Percentiles rank a stretch among this genome's conserved stretches.
These are phyloP conservation scores for Penicillium alfredii DNA, from an alignment of 495 filamentous ascomycete genomes.

Conservation along the genomic window DNA sequence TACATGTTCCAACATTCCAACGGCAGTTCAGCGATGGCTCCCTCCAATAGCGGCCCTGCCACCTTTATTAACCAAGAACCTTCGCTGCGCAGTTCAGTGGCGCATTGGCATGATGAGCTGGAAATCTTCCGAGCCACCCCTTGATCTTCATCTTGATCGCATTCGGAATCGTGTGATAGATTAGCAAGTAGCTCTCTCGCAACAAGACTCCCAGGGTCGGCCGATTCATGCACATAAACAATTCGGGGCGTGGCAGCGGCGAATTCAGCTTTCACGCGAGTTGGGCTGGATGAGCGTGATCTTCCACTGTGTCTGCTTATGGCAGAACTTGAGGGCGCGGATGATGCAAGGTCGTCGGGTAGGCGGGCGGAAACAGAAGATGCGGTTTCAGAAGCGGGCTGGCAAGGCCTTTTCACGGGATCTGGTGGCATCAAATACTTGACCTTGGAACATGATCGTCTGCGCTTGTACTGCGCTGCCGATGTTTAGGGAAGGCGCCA, in stretches of 20 bases:
- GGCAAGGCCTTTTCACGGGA: background rate
- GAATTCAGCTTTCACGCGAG: constrained; percentile 5
- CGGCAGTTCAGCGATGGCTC: constrained; percentile 1
- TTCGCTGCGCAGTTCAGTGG: constrained; percentile 2
- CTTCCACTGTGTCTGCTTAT: background rate
- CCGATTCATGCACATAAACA: background rate
- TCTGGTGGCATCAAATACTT: background rate
- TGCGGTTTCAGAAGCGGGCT: too few species aligned
- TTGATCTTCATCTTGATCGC: background rate
- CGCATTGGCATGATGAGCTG: background rate
- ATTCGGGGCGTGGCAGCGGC: background rate
- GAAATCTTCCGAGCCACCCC: background rate
- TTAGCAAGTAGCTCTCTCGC: background rate
- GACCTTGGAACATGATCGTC: background rate
- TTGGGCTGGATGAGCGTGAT: constrained; percentile 1
- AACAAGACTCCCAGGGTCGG: background rate
- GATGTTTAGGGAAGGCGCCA: background rate
- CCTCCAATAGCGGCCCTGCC: background rate
- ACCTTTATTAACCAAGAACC: constrained; percentile 1
- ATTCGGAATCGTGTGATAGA: background rate
- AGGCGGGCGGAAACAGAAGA: background rate
- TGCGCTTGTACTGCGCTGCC: background rate
- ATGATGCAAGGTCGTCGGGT: constrained; percentile 1
- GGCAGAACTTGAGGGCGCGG: background rate
- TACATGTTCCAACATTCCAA: constrained; percentile 3